Conservation (phyloP, 2,329 filamentous ascomycete species). For the Sclerotinia sclerotiorum region DNA sequence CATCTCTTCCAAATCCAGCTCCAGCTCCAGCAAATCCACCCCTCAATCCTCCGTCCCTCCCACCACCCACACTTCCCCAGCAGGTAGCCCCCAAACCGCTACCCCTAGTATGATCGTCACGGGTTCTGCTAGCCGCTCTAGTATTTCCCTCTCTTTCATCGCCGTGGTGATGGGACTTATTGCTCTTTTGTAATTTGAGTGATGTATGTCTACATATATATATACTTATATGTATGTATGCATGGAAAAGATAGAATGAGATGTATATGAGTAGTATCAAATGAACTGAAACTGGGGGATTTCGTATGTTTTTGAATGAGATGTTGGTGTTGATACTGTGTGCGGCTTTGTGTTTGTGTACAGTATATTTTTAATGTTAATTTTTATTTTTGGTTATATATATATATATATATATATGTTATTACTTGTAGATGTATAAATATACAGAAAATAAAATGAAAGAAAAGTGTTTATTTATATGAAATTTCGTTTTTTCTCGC, state of each 20-base stretch:
- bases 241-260: not conserved
- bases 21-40: not conserved
- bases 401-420: no score
- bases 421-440: no score
- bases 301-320: slow-evolving; percentile 12
- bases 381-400: no score
- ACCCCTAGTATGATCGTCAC: slow-evolving; percentile 3
- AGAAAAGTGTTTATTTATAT: no score
- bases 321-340: not conserved
- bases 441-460: no score
- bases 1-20: no score
- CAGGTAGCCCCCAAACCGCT: not conserved
- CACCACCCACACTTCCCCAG: not conserved
- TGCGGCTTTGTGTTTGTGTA: not conserved
- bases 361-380: no score
- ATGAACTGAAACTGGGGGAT: not conserved
- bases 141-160: slow-evolving; percentile 4
- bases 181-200: slow-evolving; percentile 17
- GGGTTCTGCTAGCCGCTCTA: slow-evolving; percentile 14
- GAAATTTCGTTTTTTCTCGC: no score
- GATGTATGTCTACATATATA: no score
- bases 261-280: not conserved
- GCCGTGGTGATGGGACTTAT: slow-evolving; percentile 8
- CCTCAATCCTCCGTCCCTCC: not conserved
- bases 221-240: no score